phyloP scores from a whole-genome alignment of 1,284 basidiomycete species.

The Mycosarcoma maydis region DNA sequence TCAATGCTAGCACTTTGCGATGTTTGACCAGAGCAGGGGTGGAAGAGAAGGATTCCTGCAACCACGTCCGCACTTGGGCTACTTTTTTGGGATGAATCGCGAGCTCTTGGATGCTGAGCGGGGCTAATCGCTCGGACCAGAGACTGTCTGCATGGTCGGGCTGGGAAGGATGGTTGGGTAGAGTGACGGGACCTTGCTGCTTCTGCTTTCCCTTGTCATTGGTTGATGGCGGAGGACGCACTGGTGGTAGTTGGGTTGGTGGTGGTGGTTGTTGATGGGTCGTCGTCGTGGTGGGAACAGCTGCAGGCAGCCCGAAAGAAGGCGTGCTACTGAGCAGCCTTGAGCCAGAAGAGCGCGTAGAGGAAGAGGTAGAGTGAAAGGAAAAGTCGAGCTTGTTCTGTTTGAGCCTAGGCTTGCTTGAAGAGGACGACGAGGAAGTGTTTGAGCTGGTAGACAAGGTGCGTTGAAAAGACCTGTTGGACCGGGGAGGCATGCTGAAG shows the following conservation, averaged over 20 bases:
- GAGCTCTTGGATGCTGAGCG: constrained; percentile 70
- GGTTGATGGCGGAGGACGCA: neutral
- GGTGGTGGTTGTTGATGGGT: too few species aligned
- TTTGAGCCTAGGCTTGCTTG: constrained; percentile 25
- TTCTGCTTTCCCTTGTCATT: constrained; percentile 28
- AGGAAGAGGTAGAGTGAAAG: constrained; percentile 21
- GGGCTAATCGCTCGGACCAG: constrained; percentile 34
- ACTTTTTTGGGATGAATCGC: constrained; percentile 90
- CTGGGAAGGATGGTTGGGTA: neutral
- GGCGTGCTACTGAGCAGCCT: constrained; percentile 35
- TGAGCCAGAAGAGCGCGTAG: constrained; percentile 1
- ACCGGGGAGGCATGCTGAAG: constrained; percentile 27
- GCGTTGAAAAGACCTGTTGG: constrained; percentile 11
- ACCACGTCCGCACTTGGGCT: constrained; percentile 83
- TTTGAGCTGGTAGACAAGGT: constrained; percentile 19
- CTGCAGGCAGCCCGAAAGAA: constrained; percentile 22
- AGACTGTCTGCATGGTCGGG: constrained; percentile 1
- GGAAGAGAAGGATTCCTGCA: constrained; percentile 79
- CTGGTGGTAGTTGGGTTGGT: neutral
- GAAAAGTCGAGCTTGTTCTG: constrained; percentile 50
- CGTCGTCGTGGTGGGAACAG: too few species aligned
- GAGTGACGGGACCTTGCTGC: neutral
- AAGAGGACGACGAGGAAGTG: constrained; percentile 8
- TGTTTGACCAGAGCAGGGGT: constrained; percentile 78
- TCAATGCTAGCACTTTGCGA: constrained; percentile 79